These are phyloP conservation scores for Raddia distichophylla DNA, from an alignment of 176 grass and related monocot genomes.

Conservation along the genomic window DNA sequence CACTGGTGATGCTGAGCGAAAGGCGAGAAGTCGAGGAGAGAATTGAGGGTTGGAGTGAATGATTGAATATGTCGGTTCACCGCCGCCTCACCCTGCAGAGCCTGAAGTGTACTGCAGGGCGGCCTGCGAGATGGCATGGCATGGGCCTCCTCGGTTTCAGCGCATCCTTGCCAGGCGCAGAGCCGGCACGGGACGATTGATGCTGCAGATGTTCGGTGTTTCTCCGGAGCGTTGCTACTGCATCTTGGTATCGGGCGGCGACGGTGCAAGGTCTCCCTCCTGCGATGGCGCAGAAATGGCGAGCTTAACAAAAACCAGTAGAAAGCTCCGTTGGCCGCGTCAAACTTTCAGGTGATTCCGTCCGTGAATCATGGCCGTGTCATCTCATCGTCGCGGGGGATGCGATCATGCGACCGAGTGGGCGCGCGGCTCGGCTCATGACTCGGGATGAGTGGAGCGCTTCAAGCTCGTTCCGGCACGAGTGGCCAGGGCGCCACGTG, in stretches of 20 bases:
- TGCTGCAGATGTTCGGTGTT: constrained; percentile 3
- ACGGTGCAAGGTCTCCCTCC: too few species aligned
- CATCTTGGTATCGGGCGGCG: too few species aligned
- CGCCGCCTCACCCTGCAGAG: background rate
- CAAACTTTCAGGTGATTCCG: too few species aligned
- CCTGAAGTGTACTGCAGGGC: background rate
- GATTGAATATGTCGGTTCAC: background rate
- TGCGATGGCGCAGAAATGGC: background rate
- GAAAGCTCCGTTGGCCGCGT: too few species aligned
- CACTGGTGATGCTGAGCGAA: background rate
- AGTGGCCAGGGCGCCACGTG: background rate
- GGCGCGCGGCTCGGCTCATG: too few species aligned
- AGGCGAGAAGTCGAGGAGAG: background rate
- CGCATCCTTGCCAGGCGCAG: constrained; percentile 1
- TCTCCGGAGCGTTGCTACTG: background rate
- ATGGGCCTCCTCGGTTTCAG: constrained; percentile 38
- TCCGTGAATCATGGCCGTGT: too few species aligned
- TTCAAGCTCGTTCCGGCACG: background rate
- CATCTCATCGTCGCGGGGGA: too few species aligned
- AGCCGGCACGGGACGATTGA: constrained; percentile 26
- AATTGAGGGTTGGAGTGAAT: background rate
- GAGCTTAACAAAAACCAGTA: background rate
- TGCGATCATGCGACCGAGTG: too few species aligned
- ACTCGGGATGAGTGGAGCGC: background rate
- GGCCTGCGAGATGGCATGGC: background rate